These are phyloP conservation scores for Pyricularia pennisetigena DNA, from an alignment of 2,329 filamentous ascomycete species.

Conservation along the genomic window DNA sequence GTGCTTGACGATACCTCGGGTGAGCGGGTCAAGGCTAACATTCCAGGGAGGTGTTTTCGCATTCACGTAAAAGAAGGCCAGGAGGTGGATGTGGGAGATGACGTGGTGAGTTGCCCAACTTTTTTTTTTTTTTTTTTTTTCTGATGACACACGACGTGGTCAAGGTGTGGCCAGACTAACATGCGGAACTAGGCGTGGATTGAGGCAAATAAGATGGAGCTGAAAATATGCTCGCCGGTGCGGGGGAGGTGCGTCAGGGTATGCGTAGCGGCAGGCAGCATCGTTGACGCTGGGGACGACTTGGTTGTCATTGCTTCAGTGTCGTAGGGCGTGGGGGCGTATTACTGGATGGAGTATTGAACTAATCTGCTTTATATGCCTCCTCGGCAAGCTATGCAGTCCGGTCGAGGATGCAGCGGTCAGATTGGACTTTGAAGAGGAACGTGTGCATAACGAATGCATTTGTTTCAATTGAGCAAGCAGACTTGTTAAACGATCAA, in stretches of 20 bases:
- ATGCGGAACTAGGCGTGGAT: slow-evolving; percentile 1
- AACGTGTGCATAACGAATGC: too few relatives aligned
- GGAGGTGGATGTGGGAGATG: neutral
- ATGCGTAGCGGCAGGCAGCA: neutral
- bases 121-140: too few relatives aligned
- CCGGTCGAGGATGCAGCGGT: too few relatives aligned
- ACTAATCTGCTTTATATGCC: too few relatives aligned
- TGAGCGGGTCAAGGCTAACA: neutral
- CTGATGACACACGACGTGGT: neutral
- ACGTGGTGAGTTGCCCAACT: neutral
- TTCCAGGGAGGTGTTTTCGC: slow-evolving; percentile 4
- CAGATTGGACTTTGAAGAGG: too few relatives aligned
- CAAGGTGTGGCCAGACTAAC: neutral
- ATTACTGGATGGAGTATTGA: neutral
- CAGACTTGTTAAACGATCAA: neutral
- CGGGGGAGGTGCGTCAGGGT: neutral
- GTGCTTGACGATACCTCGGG: neutral
- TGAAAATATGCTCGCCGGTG: neutral
- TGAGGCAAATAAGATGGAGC: slow-evolving; percentile 7
- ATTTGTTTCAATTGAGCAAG: neutral
- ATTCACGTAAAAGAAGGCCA: neutral
- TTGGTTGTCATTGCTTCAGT: neutral
- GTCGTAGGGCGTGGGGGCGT: neutral
- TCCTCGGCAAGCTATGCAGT: too few relatives aligned
- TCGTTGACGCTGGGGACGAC: neutral